These are phyloP conservation scores for Sporobolomyces pararoseus DNA, from an alignment of 768 basidiomycete genomes.

Conservation along the genomic window DNA sequence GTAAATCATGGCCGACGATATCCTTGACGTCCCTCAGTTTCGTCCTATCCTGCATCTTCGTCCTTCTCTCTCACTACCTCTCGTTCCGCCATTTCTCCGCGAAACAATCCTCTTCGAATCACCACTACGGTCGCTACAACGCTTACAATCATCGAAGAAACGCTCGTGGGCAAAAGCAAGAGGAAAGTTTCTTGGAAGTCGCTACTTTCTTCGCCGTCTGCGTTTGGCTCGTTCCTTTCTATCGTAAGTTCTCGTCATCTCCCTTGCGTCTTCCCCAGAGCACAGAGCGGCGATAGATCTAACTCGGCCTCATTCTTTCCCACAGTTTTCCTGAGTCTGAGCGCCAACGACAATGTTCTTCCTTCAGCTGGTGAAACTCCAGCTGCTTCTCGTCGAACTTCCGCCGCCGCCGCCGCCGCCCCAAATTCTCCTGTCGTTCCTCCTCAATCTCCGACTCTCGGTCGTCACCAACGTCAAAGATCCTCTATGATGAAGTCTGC, in stretches of 20 bases:
- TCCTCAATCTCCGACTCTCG: slow-evolving; percentile 3
- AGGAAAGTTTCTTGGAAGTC: slow-evolving; percentile 52
- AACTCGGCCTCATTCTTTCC: not conserved
- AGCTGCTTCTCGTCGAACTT: not conserved
- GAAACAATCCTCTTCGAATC: slow-evolving; percentile 30
- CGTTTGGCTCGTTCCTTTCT: slow-evolving; percentile 65
- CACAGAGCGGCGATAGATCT: too few relatives aligned
- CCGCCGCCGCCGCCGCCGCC: slow-evolving; percentile 6
- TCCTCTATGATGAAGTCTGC: slow-evolving; percentile 34
- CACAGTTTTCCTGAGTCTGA: slow-evolving; percentile 79
- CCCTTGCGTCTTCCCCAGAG: too few relatives aligned
- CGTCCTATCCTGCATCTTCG: slow-evolving; percentile 75
- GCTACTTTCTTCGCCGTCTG: slow-evolving; percentile 56
- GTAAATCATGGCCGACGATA: slow-evolving; percentile 82
- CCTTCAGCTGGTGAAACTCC: slow-evolving; percentile 53
- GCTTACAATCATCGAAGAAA: slow-evolving; percentile 20
- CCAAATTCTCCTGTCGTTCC: slow-evolving; percentile 1
- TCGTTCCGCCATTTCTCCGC: slow-evolving; percentile 93
- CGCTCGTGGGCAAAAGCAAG: slow-evolving; percentile 27
- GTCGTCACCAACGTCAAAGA: slow-evolving; percentile 29
- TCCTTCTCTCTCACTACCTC: slow-evolving; percentile 83
- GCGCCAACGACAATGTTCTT: slow-evolving; percentile 93
- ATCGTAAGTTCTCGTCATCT: slow-evolving; percentile 48
- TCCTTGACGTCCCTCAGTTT: slow-evolving; percentile 80
- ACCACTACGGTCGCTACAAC: slow-evolving; percentile 32